Conservation (phyloP, 768 basidiomycete genomes). For the Postia placenta region DNA sequence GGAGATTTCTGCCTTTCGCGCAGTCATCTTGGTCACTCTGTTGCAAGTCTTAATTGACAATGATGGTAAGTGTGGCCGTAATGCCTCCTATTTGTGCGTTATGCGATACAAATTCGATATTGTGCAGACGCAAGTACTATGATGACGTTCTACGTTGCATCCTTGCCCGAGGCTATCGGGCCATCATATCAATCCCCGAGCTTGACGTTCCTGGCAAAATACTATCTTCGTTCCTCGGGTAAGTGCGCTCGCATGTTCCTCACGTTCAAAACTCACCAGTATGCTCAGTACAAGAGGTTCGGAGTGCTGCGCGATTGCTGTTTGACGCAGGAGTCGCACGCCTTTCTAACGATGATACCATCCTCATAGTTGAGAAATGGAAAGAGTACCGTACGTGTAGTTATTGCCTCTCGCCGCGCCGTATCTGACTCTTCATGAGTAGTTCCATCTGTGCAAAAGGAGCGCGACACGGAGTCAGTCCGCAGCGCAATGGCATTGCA, state of each 20-base stretch:
- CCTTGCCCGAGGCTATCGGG: slow-evolving; percentile 59
- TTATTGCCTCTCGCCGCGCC: too few species aligned
- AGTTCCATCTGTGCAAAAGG: too few species aligned
- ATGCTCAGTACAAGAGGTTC: slow-evolving; percentile 52
- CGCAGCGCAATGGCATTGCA: slow-evolving; percentile 68
- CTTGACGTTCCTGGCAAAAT: slow-evolving; percentile 62
- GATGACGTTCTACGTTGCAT: slow-evolving; percentile 75
- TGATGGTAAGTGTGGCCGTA: slow-evolving; percentile 44
- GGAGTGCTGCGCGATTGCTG: slow-evolving; percentile 67
- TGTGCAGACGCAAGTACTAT: slow-evolving; percentile 66
- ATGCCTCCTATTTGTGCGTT: neutral
- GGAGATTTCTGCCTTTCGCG: slow-evolving; percentile 61
- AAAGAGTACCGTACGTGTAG: slow-evolving; percentile 50
- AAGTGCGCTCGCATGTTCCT: slow-evolving; percentile 18
- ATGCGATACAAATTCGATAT: slow-evolving; percentile 18
- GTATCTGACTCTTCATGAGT: too few species aligned
- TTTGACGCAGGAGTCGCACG: slow-evolving; percentile 72
- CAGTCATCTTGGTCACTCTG: slow-evolving; percentile 58
- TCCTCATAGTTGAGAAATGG: slow-evolving; percentile 52
- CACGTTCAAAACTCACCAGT: neutral
- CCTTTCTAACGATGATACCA: slow-evolving; percentile 63
- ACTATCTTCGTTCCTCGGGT: slow-evolving; percentile 78
- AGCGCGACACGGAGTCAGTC: slow-evolving; percentile 48
- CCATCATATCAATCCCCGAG: slow-evolving; percentile 58
- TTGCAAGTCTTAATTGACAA: slow-evolving; percentile 70